Evolutionary conservation across 306 rosid species (phyloP), one percentile per base, ranked within the genome.

Genomic region (Prinsepia uniflora): DNA sequence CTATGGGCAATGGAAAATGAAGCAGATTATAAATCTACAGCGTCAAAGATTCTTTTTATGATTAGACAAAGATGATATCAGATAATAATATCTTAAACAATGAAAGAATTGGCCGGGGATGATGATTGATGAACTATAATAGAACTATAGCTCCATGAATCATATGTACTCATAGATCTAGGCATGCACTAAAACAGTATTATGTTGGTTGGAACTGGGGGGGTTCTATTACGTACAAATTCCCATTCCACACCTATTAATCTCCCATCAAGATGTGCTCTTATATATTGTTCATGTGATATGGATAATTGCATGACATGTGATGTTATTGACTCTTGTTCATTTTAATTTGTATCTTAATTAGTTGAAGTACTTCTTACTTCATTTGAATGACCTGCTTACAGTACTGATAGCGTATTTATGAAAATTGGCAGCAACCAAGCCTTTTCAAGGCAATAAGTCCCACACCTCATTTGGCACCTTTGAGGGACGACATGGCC

Each of bases 1-100:
- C 79, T 69, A 68, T 15, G 47, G 24, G 62, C 39, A 52, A 57
- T 22, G 62, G 62, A 17, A 19, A 75, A 43, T 49, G 50, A 75
- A 58, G 59, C 44, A 4, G 69, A 81, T 55, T 72, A 30, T 34
- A 59, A 59, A 59, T 59, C 9, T 17, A 17, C 9, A 67, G 46
- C 13, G 70, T 15, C 20, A 10, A 46, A 46, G 42, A 46, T 46
- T 65, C 56, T 30, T 59, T 59, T 34, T 59, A 59, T 34, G 19
- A 59, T 59, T 14, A 59, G 36, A 30, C 2, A 20, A 6, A 34
- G 43, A 59, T 59, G 44, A 9, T 59, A 18, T n/a, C 64, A 59
- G 4, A 56, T 56, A 30, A 18, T 56, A 5, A 56, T 56, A 10
- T 20, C 69, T 44, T 20, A 18, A 42, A 17, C 18, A 52, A 52